These are phyloP conservation scores for Hypoxylon sp. DNA, from an alignment of 2,329 filamentous ascomycete species.

Conservation along the genomic window DNA sequence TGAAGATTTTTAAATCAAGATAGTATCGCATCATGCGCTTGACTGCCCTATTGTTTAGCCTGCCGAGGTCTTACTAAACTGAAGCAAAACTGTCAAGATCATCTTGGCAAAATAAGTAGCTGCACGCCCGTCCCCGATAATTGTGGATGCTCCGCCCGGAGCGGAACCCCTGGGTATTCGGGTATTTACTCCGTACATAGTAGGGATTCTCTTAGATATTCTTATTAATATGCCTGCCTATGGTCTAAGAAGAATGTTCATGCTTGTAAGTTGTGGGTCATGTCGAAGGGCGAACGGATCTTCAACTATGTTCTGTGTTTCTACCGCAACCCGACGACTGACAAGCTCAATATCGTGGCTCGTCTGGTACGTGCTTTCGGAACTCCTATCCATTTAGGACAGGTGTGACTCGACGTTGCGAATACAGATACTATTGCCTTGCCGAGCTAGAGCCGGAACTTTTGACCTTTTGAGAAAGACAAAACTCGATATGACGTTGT, in stretches of 20 bases:
- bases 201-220: conserved; percentile 26
- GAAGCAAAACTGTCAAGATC: conserved; percentile 14
- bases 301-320: conserved; percentile 3
- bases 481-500: conserved; percentile 36
- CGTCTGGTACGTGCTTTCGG: conserved; percentile 30
- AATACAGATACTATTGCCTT: conserved; percentile 20
- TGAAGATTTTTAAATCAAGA: conserved; percentile 16
- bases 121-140: conserved; percentile 33
- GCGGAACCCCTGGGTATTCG: conserved; percentile 40
- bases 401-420: conserved; percentile 30
- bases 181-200: conserved; percentile 38
- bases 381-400: conserved; percentile 33
- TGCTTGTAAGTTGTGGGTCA: conserved; percentile 32
- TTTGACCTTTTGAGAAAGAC: conserved; percentile 34
- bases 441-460: conserved; percentile 30
- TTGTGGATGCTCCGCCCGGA: conserved; percentile 43
- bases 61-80: conserved; percentile 37
- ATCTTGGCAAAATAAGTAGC: conserved; percentile 27
- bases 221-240: conserved; percentile 17
- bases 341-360: conserved; percentile 14
- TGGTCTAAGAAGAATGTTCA: conserved; percentile 16
- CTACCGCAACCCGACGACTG: background rate
- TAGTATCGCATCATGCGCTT: conserved; percentile 36
- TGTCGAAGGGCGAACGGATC: conserved; percentile 12
- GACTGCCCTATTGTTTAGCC: conserved; percentile 20